Base-by-base conservation (phyloP, 202 grass and related monocot genomes). In the Panicum virgatum region DNA sequence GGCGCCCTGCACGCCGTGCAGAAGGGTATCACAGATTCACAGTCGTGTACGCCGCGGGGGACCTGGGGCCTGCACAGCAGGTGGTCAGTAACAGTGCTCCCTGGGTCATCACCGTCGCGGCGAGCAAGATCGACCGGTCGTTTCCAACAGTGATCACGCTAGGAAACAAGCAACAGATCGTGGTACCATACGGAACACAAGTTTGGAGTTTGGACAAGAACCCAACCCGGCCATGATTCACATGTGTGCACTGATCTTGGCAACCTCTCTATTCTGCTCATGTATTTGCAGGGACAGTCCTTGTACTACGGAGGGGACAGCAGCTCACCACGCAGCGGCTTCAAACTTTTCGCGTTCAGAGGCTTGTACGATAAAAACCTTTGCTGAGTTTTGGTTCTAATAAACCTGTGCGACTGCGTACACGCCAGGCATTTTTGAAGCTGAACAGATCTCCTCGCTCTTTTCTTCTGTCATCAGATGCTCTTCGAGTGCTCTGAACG, bases 81-180 rank as follows among this genome's bases (percentile, higher is more conserved):
- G 13, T 15, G 0, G 5, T 85, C 0, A 0, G 0, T 15, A 85
- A 85, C 29, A 60, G 44, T 0, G 63, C 73, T 1, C 83, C 83
- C 0, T 85, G 83, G 83, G 66, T 85, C 52, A 79, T 85, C 16
- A 85, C 83, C 0, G 83, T 85, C 1, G 83, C 75, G 0, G 75
- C 85, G 5, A 87, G 78, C 43, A 82, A 80, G n/a, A 62, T 32
- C 3, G 85, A 87, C 53, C 71, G 78, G 8, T 82, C 78, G 22
- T 87, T 87, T 3, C 78, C 62, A 0, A 86, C 77, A 0, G 27
- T 59, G 12, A 60, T 86, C 27, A 68, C 60, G 6, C 61, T 86
- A 20, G 84, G 84, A 29, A 80, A 80, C 60, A 67, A 66, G 3
- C 3, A 74, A 22, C 20, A 25, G 30, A 73, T 86, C 5, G 37